phyloP scores from a whole-genome alignment of 345 rosid species.

The Euphorbia peplus region DNA sequence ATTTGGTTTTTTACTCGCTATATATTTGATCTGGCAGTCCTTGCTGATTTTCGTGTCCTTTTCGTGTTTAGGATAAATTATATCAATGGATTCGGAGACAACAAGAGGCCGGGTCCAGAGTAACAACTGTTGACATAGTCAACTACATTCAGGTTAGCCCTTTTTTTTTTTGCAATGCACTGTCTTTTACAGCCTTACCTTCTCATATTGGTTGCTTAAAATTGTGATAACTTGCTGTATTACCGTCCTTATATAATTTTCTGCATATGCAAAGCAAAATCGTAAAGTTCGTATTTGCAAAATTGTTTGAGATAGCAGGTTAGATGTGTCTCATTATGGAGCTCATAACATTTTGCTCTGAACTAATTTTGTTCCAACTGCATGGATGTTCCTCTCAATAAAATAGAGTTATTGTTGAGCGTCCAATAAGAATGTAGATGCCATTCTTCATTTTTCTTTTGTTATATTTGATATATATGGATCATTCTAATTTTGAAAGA shows the following conservation, averaged over 20 bases:
- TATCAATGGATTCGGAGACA: constrained; percentile 84
- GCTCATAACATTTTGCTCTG: not conserved
- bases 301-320: not conserved
- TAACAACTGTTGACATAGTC: constrained; percentile 56
- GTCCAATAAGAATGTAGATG: not conserved
- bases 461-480: not conserved
- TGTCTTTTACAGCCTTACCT: not conserved
- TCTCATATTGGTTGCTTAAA: not conserved
- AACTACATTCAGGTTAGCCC: constrained; percentile 62
- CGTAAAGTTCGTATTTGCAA: not conserved
- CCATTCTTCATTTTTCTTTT: not conserved
- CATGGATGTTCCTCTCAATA: not conserved
- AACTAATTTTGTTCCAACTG: not conserved
- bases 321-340: not conserved
- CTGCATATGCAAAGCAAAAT: not conserved
- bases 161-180: not conserved
- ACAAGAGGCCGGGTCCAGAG: constrained; percentile 82
- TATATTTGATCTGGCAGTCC: too few relatives aligned
- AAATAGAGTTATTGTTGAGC: not conserved
- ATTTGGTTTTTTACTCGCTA: too few relatives aligned
- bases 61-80: constrained; percentile 68
- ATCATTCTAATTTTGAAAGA: not conserved
- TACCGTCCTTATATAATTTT: not conserved
- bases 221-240: not conserved
- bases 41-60: constrained; percentile 4